Percentiles rank a stretch among this genome's conserved stretches.
Conservation (phyloP, 2,329 filamentous ascomycete genomes). For the Aspergillus thermomutatus region DNA sequence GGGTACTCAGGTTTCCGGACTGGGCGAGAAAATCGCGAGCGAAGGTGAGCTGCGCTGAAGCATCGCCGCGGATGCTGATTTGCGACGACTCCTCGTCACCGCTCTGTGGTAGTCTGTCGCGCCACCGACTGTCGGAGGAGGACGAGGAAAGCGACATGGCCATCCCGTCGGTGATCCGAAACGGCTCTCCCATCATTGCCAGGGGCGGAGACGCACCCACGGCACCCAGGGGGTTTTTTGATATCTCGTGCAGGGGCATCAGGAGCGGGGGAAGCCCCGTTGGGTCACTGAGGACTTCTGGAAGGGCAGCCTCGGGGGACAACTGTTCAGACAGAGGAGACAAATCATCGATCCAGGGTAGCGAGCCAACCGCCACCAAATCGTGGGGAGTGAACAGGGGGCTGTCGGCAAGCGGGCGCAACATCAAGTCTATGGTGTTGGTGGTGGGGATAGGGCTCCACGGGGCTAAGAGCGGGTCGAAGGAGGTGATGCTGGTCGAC, state of each 20-base stretch:
- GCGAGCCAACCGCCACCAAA: background rate
- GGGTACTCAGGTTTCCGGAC: background rate
- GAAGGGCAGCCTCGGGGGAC: background rate
- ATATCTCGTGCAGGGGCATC: background rate
- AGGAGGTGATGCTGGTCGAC: background rate
- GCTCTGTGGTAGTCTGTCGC: background rate
- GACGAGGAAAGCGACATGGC: background rate
- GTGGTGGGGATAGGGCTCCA: background rate
- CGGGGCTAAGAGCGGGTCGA: constrained; percentile 2
- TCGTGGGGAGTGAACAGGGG: background rate
- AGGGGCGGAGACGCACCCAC: background rate
- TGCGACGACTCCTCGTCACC: background rate
- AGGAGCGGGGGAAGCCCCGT: background rate
- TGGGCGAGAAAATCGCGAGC: constrained; percentile 7
- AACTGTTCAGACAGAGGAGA: constrained; percentile 1
- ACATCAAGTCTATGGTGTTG: background rate
- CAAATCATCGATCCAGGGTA: constrained; percentile 9
- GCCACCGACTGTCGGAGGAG: background rate
- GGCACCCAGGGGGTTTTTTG: background rate
- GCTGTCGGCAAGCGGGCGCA: background rate
- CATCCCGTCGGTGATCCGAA: background rate
- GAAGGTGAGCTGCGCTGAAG: constrained; percentile 1
- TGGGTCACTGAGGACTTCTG: background rate
- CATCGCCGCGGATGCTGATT: background rate
- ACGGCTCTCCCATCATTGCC: background rate